Evolutionary conservation across 305 asterid genomes (phyloP).

Genomic region (Stenogyne calaminthoides): DNA sequence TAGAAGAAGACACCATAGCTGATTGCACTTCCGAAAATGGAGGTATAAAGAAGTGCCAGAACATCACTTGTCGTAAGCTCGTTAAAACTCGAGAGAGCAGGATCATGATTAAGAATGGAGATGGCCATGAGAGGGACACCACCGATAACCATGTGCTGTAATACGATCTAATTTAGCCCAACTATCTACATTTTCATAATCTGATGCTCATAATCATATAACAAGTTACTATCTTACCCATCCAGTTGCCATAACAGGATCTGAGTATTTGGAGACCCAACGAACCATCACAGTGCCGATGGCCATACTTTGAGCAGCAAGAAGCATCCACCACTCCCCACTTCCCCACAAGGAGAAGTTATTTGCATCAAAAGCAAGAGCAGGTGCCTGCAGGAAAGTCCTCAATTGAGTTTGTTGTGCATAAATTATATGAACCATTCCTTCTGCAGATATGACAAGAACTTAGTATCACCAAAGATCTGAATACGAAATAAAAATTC

Average conservation of each 20-base stretch:
- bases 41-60: slow-evolving; percentile 80
- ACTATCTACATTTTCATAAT: slow-evolving; percentile 16
- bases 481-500: slow-evolving; percentile 7
- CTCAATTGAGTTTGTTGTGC: not conserved
- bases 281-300: slow-evolving; percentile 92
- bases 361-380: slow-evolving; percentile 55
- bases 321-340: slow-evolving; percentile 99
- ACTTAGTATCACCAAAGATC: not conserved
- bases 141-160: slow-evolving; percentile 97
- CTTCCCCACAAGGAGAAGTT: slow-evolving; percentile 89
- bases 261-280: slow-evolving; percentile 94
- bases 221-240: slow-evolving; percentile 59
- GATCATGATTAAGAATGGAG: slow-evolving; percentile 72
- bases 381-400: slow-evolving; percentile 58
- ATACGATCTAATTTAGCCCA: slow-evolving; percentile 27
- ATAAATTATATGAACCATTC: slow-evolving; percentile 13
- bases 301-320: slow-evolving; percentile 99
- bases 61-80: slow-evolving; percentile 65
- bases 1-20: slow-evolving; percentile 95
- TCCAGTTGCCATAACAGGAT: slow-evolving; percentile 96
- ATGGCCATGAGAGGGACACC: slow-evolving; percentile 88
- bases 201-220: slow-evolving; percentile 8
- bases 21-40: slow-evolving; percentile 90
- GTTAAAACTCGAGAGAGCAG: slow-evolving; percentile 57
- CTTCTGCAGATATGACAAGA: not conserved